Conservation (phyloP, 305 asterid genomes). For the Fraxinus ornus region DNA sequence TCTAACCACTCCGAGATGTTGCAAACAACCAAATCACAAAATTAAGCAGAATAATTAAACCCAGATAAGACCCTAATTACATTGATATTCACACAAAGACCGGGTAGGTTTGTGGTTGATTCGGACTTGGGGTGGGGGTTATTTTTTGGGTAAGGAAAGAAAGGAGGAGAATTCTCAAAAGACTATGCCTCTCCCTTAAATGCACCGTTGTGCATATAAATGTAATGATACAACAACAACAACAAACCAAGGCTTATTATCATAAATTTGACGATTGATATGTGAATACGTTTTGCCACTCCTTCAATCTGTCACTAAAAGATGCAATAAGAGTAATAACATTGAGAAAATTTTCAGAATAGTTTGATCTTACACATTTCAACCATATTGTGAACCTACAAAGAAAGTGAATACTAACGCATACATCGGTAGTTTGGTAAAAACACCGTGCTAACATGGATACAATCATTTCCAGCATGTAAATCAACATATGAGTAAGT, state of each 20-base stretch:
- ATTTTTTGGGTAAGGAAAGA: neutral
- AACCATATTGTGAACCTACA: neutral
- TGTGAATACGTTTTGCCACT: neutral
- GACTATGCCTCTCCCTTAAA: neutral
- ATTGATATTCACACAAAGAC: neutral
- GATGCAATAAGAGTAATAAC: neutral
- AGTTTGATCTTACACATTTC: neutral
- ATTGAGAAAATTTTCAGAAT: neutral
- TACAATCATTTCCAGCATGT: neutral
- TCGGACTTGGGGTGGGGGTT: neutral
- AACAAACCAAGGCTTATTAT: neutral
- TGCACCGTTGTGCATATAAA: neutral
- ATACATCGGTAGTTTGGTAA: neutral
- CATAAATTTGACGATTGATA: neutral
- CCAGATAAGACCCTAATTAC: neutral
- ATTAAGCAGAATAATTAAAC: neutral
- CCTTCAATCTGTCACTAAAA: neutral
- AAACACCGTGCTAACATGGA: neutral
- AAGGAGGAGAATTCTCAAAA: neutral
- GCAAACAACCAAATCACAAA: constrained; percentile 2
- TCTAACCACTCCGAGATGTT: constrained; percentile 7
- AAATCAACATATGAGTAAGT: constrained; percentile 8
- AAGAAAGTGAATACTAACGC: neutral
- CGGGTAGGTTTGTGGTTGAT: neutral
- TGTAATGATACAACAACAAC: neutral